Base-by-base conservation (phyloP, 2,329 filamentous ascomycete species). In the Xylaria sp. region DNA sequence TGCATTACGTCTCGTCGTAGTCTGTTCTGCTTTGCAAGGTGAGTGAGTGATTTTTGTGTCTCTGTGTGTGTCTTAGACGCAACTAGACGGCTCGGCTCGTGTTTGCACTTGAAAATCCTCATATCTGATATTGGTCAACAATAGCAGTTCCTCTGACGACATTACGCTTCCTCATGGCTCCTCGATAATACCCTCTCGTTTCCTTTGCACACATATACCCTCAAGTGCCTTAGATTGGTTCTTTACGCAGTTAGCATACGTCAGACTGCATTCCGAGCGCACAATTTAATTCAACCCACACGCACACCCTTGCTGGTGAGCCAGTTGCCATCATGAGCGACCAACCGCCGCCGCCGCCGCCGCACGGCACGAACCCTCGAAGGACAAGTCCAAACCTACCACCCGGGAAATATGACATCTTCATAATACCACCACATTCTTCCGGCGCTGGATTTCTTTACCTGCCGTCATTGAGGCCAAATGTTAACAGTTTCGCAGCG, bases 331-430 rank as follows among this genome's bases (percentile, higher is more conserved):
- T 85, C 88, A 74, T 72, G 70, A 40, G 68, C 60, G 70, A 72
- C 48, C 68, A 62, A 65, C 91, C 91, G 71, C 94, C 94, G 72
- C 93, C 93, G 73, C 93, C 92, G 73, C 94, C 94, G 78, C 93
- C 93, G 71, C 94, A 97, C 82, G 93, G 94, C 81, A 86, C 90
- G 77, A 91, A 90, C 73, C 92, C 93, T 59, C 91, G 91, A 79
- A 88, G 88, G 23, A 86, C 88, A 60, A 85, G 88, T 44, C 80
- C 84, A 18, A 80, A 82, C 65, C 84, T 98, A 57, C 95, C 95
- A 2, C 87, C 92, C 1, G 94, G 95, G 64, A 97, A 96, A 79
- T 98, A 97, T 81, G 95, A 98, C 83, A 97, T 98, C 78, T 98
- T 98, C 83, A 92, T 98, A 79, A 94, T 98, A 76, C 95, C 95